Conservation (phyloP, 176 grass and related monocot genomes). For the Alopecurus myosuroides region DNA sequence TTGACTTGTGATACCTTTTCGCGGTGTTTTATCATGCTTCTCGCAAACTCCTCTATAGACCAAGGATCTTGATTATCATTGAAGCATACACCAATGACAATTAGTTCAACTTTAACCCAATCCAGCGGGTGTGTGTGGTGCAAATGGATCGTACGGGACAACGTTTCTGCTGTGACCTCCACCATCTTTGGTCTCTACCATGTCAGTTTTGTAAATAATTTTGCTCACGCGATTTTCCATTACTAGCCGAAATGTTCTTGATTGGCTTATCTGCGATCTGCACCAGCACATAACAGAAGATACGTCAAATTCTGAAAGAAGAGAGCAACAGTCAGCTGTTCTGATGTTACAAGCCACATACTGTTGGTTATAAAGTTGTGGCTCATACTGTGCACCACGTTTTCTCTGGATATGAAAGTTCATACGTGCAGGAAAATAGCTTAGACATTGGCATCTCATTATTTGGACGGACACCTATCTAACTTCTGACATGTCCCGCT, state of each 20-base stretch:
- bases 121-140: background rate
- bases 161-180: background rate
- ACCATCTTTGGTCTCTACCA: background rate
- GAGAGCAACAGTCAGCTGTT: background rate
- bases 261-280: background rate
- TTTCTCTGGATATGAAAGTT: background rate
- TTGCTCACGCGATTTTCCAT: background rate
- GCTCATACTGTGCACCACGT: background rate
- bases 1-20: background rate
- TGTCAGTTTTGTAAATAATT: background rate
- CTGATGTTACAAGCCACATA: background rate
- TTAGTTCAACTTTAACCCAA: background rate
- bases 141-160: background rate
- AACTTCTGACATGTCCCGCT: background rate
- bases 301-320: background rate
- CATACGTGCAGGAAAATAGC: background rate
- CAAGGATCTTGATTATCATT: background rate
- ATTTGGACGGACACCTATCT: no score
- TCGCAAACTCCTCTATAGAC: background rate
- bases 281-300: background rate
- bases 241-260: background rate
- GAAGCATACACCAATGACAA: background rate
- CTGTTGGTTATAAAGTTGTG: background rate
- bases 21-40: background rate
- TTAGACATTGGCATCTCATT: no score